A percentile compares a stretch with the other conserved stretches of the same genome.
Evolutionary conservation across 306 rosid genomes (phyloP).

Genomic region (Corylus avellana): DNA sequence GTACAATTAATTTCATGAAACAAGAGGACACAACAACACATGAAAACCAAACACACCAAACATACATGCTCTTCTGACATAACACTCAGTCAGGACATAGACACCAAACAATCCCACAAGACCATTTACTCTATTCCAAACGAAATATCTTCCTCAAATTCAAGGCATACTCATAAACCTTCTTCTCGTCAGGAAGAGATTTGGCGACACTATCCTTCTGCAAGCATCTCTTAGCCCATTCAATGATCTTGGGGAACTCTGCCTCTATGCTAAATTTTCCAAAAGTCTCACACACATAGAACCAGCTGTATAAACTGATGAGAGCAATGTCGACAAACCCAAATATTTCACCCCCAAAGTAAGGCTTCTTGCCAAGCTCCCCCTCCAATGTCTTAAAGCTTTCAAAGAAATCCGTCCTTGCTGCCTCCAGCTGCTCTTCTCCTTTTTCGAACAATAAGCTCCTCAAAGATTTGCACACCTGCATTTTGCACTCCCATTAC

Average conservation of each 20-base stretch:
- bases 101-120: too few relatives aligned
- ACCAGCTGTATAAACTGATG: conserved; percentile 32
- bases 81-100: too few relatives aligned
- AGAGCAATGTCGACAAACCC: conserved; percentile 38
- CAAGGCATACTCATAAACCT: conserved; percentile 12
- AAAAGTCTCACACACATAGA: conserved; percentile 14
- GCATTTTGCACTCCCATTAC: neutral
- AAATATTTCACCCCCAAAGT: conserved; percentile 39
- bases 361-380: conserved; percentile 33
- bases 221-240: conserved; percentile 43
- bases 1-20: neutral
- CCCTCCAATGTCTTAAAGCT: conserved; percentile 32
- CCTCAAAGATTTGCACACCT: conserved; percentile 24
- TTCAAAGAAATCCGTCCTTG: conserved; percentile 36
- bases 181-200: conserved; percentile 20
- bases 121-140: too few relatives aligned
- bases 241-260: conserved; percentile 36
- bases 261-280: conserved; percentile 26
- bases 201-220: conserved; percentile 32
- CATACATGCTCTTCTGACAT: too few relatives aligned
- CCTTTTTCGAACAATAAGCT: conserved; percentile 30
- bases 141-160: neutral
- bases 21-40: conserved; percentile 9
- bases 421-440: conserved; percentile 30
- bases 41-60: neutral